Evolutionary conservation across 2,329 filamentous ascomycete genomes (phyloP).

Genomic region (Diplocarpon mali): DNA sequence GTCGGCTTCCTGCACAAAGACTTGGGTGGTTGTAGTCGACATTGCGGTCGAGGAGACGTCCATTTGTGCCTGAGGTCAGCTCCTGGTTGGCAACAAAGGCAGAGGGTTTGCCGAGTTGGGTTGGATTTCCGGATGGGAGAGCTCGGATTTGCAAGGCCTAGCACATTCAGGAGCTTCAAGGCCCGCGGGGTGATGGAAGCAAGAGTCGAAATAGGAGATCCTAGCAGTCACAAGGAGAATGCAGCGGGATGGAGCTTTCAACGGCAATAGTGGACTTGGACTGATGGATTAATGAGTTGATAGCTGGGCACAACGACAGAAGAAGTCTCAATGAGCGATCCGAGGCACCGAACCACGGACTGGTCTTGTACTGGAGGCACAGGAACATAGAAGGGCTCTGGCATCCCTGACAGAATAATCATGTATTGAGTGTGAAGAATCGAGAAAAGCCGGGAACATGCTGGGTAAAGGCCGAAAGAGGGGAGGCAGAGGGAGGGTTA

Average conservation of each 20-base stretch:
- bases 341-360: conserved; percentile 18
- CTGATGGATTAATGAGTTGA: conserved; percentile 8
- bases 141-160: conserved; percentile 29
- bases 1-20: conserved; percentile 13
- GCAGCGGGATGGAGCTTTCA: conserved; percentile 5
- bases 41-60: conserved; percentile 3
- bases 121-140: conserved; percentile 37
- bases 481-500: background rate
- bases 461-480: background rate
- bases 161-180: conserved; percentile 23
- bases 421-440: background rate
- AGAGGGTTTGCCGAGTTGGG: conserved; percentile 37
- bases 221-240: conserved; percentile 18
- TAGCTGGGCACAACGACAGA: conserved; percentile 12
- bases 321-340: conserved; percentile 15
- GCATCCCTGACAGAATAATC: conserved; percentile 12
- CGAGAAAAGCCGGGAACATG: background rate
- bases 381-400: conserved; percentile 5
- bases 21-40: conserved; percentile 11
- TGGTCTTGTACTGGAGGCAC: conserved; percentile 16
- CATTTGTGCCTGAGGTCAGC: conserved; percentile 10
- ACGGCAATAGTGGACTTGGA: background rate
- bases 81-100: conserved; percentile 51
- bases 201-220: conserved; percentile 18
- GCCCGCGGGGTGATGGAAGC: conserved; percentile 16